Conservation (phyloP, 768 basidiomycete species). For the Clitopilus passeckerianus region DNA sequence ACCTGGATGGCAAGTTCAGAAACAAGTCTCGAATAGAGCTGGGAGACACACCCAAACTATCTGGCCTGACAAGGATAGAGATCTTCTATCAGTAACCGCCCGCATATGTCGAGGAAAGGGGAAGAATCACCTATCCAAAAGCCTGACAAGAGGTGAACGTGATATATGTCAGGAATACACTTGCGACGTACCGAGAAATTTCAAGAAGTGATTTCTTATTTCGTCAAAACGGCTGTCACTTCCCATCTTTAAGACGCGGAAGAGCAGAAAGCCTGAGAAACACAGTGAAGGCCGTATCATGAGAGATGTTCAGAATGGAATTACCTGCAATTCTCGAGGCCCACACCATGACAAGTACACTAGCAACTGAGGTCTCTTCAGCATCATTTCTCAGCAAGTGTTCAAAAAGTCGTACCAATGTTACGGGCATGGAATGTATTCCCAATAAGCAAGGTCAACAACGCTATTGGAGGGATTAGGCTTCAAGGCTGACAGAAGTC, state of each 20-base stretch:
- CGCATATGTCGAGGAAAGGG: no score
- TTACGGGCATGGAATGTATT: slow-evolving; percentile 57
- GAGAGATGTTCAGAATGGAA: slow-evolving; percentile 3
- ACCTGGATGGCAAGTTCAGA: slow-evolving; percentile 24
- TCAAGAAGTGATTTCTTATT: slow-evolving; percentile 63
- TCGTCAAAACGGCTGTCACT: slow-evolving; percentile 65
- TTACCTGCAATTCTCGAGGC: slow-evolving; percentile 50
- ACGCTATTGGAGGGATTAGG: slow-evolving; percentile 28
- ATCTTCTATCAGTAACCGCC: no score
- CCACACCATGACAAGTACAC: slow-evolving; percentile 65
- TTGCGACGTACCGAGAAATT: slow-evolving; percentile 46
- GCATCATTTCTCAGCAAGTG: not conserved
- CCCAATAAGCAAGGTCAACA: slow-evolving; percentile 59
- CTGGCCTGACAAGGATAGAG: slow-evolving; percentile 19
- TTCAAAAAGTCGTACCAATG: slow-evolving; percentile 23
- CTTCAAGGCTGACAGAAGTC: no score
- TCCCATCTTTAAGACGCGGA: slow-evolving; percentile 65
- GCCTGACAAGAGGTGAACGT: not conserved
- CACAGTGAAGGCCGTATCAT: not conserved
- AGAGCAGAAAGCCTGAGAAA: slow-evolving; percentile 52
- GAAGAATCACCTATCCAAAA: slow-evolving; percentile 4
- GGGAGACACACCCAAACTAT: slow-evolving; percentile 48
- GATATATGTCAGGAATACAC: not conserved
- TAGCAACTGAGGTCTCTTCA: slow-evolving; percentile 28
- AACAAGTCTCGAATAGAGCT: no score